Base-by-base conservation (phyloP, 2,329 filamentous ascomycete species). In the Tolypocladium tropicale region DNA sequence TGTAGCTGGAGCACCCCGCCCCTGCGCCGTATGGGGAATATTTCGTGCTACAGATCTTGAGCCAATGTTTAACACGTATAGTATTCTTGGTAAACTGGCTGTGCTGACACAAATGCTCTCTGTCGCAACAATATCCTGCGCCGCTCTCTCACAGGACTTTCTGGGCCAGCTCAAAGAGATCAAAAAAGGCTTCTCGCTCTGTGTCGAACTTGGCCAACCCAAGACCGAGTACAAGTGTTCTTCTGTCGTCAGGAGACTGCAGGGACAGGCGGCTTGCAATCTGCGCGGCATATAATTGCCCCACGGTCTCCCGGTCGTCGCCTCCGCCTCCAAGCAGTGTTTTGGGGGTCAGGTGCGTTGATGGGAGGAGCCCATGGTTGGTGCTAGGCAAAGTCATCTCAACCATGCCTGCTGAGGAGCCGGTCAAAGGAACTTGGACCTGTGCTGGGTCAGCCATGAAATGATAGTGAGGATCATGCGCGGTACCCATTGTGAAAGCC, bases 401-500 rank as follows among this genome's bases (percentile, higher is more conserved):
- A 49, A 86, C 79, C 25, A 77, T 73, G 36, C 82, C 79, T n/a
- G 84, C 76, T 3, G 86, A 83, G 0, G 85, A 80, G 32, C 82
- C 79, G n/a, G 83, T 80, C 25, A 95, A 79, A 0, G 89, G 88
- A 0, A 95, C 88, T 75, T 94, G 88, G 23, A 91, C 80, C 87
- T 91, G 46, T 6, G 21, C 3, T 9, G 2, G 6, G 18, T 50
- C 3, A 50, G 46, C 12, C 28, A 33, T n/a, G n/a, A 33, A n/a
- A 2, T 12, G 3, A 3, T 33, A 4, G 4, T 18, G 4, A 50
- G 16, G 2, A 12, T 12, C 1, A 12, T 3, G 4, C 18, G 32
- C 68, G 75, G 55, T 77, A 96, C 91, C 94, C 94, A 99, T 78
- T 97, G 94, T 23, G 89, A 88, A 51, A 97, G 74, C 57, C 86